These are phyloP conservation scores for Ogataea zsoltii DNA, from an alignment of 805 yeast genomes.

Conservation along the genomic window DNA sequence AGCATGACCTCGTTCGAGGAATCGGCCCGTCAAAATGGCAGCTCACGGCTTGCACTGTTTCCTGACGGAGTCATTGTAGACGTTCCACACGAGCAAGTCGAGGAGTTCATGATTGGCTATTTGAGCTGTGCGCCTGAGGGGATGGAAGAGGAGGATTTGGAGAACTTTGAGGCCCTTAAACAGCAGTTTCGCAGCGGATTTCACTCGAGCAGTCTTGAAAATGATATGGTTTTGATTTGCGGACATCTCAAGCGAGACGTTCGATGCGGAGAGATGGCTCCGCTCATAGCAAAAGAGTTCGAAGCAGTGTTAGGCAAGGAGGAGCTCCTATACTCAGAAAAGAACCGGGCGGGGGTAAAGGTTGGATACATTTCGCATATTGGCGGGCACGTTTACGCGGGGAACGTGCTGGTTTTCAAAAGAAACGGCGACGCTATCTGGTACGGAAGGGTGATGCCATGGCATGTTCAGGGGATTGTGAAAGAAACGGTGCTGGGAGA, in stretches of 20 bases:
- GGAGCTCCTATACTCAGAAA: conserved; percentile 26
- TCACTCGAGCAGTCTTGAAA: conserved; percentile 13
- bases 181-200: conserved; percentile 14
- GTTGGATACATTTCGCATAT: conserved; percentile 70
- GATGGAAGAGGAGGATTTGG: conserved; percentile 8
- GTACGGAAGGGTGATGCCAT: conserved; percentile 77
- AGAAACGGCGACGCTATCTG: conserved; percentile 52
- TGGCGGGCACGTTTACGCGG: conserved; percentile 89
- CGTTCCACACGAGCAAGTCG: conserved; percentile 30
- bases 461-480: conserved; percentile 65
- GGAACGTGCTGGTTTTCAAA: conserved; percentile 65
- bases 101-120: conserved; percentile 43
- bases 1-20: conserved; percentile 43
- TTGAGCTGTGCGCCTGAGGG: conserved; percentile 37
- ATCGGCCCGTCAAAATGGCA: conserved; percentile 26
- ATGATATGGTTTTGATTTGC: conserved; percentile 54
- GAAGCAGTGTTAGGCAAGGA: conserved; percentile 38
- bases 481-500: conserved; percentile 51
- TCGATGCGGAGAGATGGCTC: conserved; percentile 70
- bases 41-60: conserved; percentile 32
- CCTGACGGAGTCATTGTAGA: conserved; percentile 54
- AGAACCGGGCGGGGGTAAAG: conserved; percentile 23
- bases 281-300: conserved; percentile 54
- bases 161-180: conserved; percentile 10
- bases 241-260: conserved; percentile 66